These are phyloP conservation scores for Mucor piriformis DNA, from an alignment of 371 early-diverging fungal species.

Conservation along the genomic window DNA sequence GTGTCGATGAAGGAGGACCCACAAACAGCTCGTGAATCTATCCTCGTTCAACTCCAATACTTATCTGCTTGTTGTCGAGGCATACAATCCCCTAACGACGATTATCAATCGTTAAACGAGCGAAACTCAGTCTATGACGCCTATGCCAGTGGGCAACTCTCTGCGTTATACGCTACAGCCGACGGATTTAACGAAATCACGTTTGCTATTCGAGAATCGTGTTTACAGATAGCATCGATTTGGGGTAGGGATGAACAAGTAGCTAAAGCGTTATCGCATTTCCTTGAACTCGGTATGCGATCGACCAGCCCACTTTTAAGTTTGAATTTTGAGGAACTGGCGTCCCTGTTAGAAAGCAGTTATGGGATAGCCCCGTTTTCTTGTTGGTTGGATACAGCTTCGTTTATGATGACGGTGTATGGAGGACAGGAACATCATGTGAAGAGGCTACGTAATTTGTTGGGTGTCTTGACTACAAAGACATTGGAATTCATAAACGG, in stretches of 20 bases:
- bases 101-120: constrained; percentile 41
- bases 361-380: constrained; percentile 48
- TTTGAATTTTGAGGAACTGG: constrained; percentile 44
- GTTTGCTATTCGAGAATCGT: constrained; percentile 35
- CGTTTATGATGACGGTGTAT: constrained; percentile 59
- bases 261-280: constrained; percentile 47
- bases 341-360: constrained; percentile 39
- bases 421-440: constrained; percentile 48
- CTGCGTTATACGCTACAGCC: constrained; percentile 26
- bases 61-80: constrained; percentile 59
- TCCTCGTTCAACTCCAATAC: constrained; percentile 44
- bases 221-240: constrained; percentile 28
- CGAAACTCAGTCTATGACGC: constrained; percentile 39
- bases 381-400: constrained; percentile 62
- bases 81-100: constrained; percentile 56
- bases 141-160: constrained; percentile 43
- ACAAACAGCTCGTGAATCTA: constrained; percentile 19
- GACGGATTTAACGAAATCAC: constrained; percentile 38
- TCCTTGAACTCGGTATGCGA: constrained; percentile 59
- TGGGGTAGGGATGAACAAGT: constrained; percentile 48
- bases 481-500: constrained; percentile 58
- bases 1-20: constrained; percentile 16
- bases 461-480: constrained; percentile 41
- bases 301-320: constrained; percentile 50
- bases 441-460: constrained; percentile 43